Evolutionary conservation across 192 early-diverging fungal genomes (phyloP).

Genomic region (Lunasporangiospora selenospora): DNA sequence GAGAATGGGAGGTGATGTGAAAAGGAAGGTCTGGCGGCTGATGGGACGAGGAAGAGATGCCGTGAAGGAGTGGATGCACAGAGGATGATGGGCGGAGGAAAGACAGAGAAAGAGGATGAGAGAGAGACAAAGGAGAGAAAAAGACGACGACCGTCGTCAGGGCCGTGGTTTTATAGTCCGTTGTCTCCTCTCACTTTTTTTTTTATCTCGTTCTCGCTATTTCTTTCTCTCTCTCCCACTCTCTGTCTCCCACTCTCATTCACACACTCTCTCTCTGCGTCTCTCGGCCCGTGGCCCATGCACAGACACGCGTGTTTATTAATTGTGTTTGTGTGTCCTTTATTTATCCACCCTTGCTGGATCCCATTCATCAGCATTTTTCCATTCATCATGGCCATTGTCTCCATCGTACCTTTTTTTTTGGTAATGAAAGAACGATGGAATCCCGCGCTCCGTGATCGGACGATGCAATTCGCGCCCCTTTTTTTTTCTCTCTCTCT

Average conservation of each 20-base stretch:
- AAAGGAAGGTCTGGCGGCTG: not conserved
- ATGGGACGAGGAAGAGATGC: not conserved
- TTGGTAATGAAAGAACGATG: too few relatives aligned
- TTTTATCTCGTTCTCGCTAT: not conserved
- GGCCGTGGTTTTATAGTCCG: not conserved
- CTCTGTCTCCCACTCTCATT: not conserved
- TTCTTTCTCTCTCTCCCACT: not conserved
- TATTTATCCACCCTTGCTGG: too few relatives aligned
- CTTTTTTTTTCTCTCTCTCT: constrained; percentile 1
- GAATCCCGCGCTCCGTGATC: too few relatives aligned
- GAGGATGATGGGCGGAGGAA: not conserved
- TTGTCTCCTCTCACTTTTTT: not conserved
- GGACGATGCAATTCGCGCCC: too few relatives aligned
- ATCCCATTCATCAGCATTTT: too few relatives aligned
- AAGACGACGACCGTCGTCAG: not conserved
- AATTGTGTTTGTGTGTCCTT: too few relatives aligned
- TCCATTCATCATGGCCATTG: too few relatives aligned
- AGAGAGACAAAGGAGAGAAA: not conserved
- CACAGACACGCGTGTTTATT: too few relatives aligned
- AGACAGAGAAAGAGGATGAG: not conserved
- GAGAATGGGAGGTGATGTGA: not conserved
- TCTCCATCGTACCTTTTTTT: too few relatives aligned
- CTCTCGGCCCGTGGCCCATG: too few relatives aligned
- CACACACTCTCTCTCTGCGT: not conserved
- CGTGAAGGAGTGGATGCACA: not conserved